phyloP scores from a whole-genome alignment of 1,139 yeast species.

The Blastobotrys persicus region DNA sequence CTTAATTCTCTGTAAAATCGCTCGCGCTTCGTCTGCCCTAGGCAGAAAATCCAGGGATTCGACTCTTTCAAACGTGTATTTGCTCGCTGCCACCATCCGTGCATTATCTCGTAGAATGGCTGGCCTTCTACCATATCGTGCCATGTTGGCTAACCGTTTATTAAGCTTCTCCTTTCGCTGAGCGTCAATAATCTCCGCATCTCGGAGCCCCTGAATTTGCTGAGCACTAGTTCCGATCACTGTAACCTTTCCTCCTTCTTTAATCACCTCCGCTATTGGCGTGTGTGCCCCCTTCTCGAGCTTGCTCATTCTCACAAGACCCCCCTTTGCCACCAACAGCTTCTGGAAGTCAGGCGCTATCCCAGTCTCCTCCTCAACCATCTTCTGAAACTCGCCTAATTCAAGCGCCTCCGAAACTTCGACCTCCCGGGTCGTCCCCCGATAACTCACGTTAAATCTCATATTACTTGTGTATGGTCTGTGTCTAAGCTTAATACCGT shows the following conservation, averaged over 20 bases:
- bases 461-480: not conserved
- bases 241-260: slow-evolving; percentile 29
- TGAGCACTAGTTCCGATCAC: slow-evolving; percentile 32
- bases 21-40: slow-evolving; percentile 32
- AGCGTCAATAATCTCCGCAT: slow-evolving; percentile 28
- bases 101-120: slow-evolving; percentile 10
- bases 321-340: slow-evolving; percentile 32
- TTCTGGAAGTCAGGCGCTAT: slow-evolving; percentile 33
- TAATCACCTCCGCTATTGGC: slow-evolving; percentile 23
- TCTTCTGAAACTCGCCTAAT: slow-evolving; percentile 25
- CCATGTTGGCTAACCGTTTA: slow-evolving; percentile 12
- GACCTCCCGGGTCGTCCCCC: slow-evolving; percentile 15
- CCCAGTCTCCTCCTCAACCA: slow-evolving; percentile 30
- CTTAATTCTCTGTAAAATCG: slow-evolving; percentile 33
- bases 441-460: slow-evolving; percentile 1
- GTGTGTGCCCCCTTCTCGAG: slow-evolving; percentile 18
- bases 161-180: slow-evolving; percentile 20
- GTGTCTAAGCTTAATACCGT: too few species aligned
- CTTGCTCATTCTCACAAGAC: slow-evolving; percentile 27
- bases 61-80: slow-evolving; percentile 38
- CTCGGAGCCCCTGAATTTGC: slow-evolving; percentile 28
- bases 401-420: slow-evolving; percentile 23
- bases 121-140: slow-evolving; percentile 6
- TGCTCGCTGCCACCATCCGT: not conserved
- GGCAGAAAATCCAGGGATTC: slow-evolving; percentile 38